Evolutionary conservation across 2,329 filamentous ascomycete genomes (phyloP), one percentile per base, ranked within the genome.

Genomic region (Fusarium keratoplasticum): DNA sequence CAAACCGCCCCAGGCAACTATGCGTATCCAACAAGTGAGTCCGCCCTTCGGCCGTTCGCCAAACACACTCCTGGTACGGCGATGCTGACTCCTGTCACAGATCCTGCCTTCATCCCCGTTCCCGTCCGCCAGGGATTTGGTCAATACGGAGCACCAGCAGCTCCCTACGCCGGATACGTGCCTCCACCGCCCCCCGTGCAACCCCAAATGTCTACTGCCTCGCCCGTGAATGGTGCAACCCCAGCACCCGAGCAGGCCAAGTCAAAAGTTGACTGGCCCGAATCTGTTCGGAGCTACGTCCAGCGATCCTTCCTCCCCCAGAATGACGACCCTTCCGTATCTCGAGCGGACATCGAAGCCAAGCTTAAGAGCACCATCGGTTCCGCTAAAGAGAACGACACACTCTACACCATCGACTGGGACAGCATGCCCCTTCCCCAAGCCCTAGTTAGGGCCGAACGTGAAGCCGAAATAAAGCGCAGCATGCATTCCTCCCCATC

Each of bases 291-390:
- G 77, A 87, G 89, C 75, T 98, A 98, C 84, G 96, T 98, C 35
- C 93, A 95, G 79, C 92, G 95, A 79, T 95, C 95, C 29, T 98
- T 98, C 81, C 91, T 94, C 60, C 89, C 91, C 29, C 89, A 91
- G 67, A 94, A 95, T 80, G 86, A 91, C 74, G 88, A 93, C 71
- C 79, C 88, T 6, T 88, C 89, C 42, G 89, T 95, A 54, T 82
- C 86, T 60, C 89, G 89, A 62, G 79, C 87, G 62, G 95, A 97
- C 66, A 93, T 98, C 87, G 93, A 98, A 82, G 86, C 87, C 69
- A 97, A 95, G 80, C 86, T 99, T 73, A 98, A 96, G 83, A 86
- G 92, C 70, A 93, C 95, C 76, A 98, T 99, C 81, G 94, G 93
- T 70, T 88, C 91, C 64, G 94, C 94, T 72, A 95, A 94, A 75